phyloP scores from a whole-genome alignment of 1,284 basidiomycete genomes.

The Melampsora larici-populina region DNA sequence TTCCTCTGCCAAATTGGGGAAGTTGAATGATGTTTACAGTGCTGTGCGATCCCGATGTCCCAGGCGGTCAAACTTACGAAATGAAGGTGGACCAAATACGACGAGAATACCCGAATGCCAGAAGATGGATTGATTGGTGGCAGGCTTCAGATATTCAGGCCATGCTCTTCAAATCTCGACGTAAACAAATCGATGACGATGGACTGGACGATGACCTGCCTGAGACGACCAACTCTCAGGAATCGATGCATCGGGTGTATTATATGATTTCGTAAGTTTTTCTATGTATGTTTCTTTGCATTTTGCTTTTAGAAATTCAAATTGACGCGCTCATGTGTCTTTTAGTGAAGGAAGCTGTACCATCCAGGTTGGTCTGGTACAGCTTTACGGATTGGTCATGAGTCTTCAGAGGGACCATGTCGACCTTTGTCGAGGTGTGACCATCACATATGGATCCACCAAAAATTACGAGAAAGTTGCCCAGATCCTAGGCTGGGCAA shows the following conservation, averaged over 20 bases:
- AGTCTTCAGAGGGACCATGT: no score
- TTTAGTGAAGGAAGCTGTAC: background rate
- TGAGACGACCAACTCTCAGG: background rate
- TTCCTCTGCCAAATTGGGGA: no score
- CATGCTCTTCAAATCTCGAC: background rate
- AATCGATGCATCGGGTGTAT: no score
- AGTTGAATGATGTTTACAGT: no score
- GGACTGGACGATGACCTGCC: background rate
- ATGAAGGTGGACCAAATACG: background rate
- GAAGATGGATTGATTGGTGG: conserved; percentile 17
- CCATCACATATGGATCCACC: background rate
- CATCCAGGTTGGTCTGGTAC: no score
- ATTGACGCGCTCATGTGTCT: no score
- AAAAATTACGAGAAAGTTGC: background rate
- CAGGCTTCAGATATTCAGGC: background rate
- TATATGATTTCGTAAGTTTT: no score
- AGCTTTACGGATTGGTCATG: background rate
- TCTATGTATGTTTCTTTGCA: no score
- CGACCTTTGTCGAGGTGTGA: background rate
- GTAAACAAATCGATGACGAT: background rate
- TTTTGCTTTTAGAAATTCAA: no score
- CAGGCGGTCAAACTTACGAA: background rate
- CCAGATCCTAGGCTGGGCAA: background rate
- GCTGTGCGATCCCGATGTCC: no score
- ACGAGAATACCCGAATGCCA: background rate